Base-by-base conservation (phyloP, 495 filamentous ascomycete genomes). In the Lichenothelia convexa region DNA sequence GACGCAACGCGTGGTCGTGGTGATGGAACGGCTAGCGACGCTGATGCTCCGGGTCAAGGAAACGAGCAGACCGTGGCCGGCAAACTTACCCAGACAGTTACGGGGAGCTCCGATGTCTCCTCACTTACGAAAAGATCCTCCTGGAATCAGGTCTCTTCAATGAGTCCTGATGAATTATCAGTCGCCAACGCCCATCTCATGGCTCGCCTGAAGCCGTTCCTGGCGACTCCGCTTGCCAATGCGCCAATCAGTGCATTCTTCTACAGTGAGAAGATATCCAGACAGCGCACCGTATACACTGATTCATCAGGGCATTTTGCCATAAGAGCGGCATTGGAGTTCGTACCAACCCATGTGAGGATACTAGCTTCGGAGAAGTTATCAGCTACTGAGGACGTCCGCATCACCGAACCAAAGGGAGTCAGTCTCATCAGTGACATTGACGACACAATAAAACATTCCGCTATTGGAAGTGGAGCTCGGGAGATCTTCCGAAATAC, bases 401-500 rank as follows among this genome's bases (percentile, higher is more conserved):
- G 70, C 26, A 62, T 93, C 19, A 80, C 78, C 13, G 78, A 91
- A 36, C 67, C 79, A 0, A 61, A 54, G n/a, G 89, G 89, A 17
- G 66, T 99, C 43, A 94, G 86, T 49, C 38, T 99, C 36, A 94
- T 99, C 48, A 94, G 83, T 50, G 89, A 99, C 47, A 86, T 99
- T 40, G 89, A 99, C 49, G 89, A 99, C 55, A 99, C 89, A 0
- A 78, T 99, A 41, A 99, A 99, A 51, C 82, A 84, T 45, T 94
- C 91, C 2, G 89, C 80, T 11, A 89, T 99, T 44, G 63, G 68
- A 4, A 67, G 70, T 42, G 89, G 91, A 0, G 75, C 87, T 0
- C 77, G 80, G 27, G 89, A 99, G 53, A 92, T 94, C 34, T 95
- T 94, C 49, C 71, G 86, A 17, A 95, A 95, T 52, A 82, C 83